Base-by-base conservation (phyloP, 129 eudicot species). In the Tagetes patula region DNA sequence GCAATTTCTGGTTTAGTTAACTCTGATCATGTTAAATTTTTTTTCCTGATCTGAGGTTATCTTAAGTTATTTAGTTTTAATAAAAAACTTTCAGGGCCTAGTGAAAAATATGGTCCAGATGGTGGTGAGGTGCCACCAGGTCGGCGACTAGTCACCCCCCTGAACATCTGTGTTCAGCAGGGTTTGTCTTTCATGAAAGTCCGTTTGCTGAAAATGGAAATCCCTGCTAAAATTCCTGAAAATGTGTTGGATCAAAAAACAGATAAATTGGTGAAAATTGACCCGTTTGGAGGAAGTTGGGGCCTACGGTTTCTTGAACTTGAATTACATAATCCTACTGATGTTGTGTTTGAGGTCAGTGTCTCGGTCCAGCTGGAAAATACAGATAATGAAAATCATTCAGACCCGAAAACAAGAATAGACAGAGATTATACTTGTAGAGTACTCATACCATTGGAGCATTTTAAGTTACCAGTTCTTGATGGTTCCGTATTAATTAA, bases 211-310 rank as follows among this genome's bases (percentile, higher is more conserved):
- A 84, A 95, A n/a, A 94, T 94, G 98, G 98, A 94, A 77, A 94
- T 90, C 75, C 98, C 97, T 3, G 96, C 98, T 39, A 87, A 78
- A 37, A 80, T 80, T 30, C 60, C 80, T 48, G 84, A 88, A 43
- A 82, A 77, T 34, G 67, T 55, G 14, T 40, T 49, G 41, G 84
- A 77, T 38, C 71, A 69, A 59, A 84, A 85, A 67, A 45, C 74
- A n/a, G 92, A 86, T 48, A 73, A 83, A 46, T 72, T 90, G 66
- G 82, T 94, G 73, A 94, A 86, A 69, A 90, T 83, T 8, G 96
- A 94, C 72, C 98, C 98, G 8, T 86, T 87, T 77, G 91, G 98
- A 56, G 98, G 98, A 80, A 90, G 97, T 72, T 94, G 96, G 96
- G 98, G 98, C 8, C 73, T 94, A 39, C 85, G 96, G 42, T 94